Evolutionary conservation across 2,329 filamentous ascomycete species (phyloP), one percentile per base, ranked within the genome.

Genomic region (Aspergillus carbonarius): DNA sequence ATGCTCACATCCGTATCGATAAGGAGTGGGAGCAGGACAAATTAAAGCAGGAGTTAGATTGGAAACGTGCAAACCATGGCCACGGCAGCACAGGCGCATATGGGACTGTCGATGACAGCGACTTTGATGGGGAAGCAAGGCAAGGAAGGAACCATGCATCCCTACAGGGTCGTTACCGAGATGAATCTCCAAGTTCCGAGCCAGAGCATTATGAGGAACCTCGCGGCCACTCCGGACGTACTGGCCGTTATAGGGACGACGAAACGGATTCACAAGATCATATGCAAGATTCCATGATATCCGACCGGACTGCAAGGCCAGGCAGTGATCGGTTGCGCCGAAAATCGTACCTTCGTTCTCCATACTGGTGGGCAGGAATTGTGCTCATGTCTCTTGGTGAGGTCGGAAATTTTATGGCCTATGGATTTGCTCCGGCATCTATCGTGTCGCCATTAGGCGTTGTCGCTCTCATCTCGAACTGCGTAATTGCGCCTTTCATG

Each of bases 371-470:
- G 95, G 78, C 88, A 32, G 95, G 95, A 18, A 93, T 98, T 65
- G 84, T 96, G 15, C 82, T 99, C 60, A 99, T 99, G 85, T 92
- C 88, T 0, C 79, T 96, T 23, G 95, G 95, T 58, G 95, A 99
- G 78, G 89, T 90, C 71, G 95, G 95, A 53, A 99, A 99, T 74
- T 99, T 99, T 71, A 79, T 99, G 63, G 95, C 95, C 0, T 99
- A 99, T 71, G 95, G 95, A 23, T 99, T 99, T 73, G 95, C 95
- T 30, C 95, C 95, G 3, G 95, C 95, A 7, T 98, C 95, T 13
- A 97, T 99, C 68, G 95, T 99, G 42, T 97, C 93, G 34, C 95
- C 95, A 0, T 82, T 99, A 5, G 95, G 95, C 9, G 95, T 99
- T n/a, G 95, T 99, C 12, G 95, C 95, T 2, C 81, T 99, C 62